Conservation (phyloP, 1,284 basidiomycete species). For the Ganoderma lucidum region DNA sequence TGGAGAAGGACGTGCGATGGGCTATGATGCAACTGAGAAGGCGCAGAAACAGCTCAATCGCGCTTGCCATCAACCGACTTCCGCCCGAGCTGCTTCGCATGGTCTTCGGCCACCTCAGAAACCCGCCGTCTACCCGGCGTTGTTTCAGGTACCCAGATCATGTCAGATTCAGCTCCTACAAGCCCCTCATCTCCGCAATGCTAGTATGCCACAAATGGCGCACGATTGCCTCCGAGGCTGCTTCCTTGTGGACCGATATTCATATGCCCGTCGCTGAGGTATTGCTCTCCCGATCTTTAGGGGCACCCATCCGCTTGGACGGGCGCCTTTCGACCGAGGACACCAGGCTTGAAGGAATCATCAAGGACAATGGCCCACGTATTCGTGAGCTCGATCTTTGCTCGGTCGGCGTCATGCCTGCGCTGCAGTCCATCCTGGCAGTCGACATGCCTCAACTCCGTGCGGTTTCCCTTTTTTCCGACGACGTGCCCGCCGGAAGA, state of each 20-base stretch:
- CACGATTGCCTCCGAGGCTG: neutral
- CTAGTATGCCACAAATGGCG: neutral
- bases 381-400: neutral
- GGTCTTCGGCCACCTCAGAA: neutral
- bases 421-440: neutral
- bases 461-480: neutral
- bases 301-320: neutral
- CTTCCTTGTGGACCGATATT: conserved; percentile 5
- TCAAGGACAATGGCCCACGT: neutral
- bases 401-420: neutral
- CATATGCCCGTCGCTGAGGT: neutral
- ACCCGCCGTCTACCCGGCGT: neutral
- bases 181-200: neutral
- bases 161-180: neutral
- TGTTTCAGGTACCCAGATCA: neutral
- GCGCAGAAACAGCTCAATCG: neutral
- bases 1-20: neutral
- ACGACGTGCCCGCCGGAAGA: no score
- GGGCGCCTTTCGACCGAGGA: neutral
- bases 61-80: neutral
- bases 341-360: no score
- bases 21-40: neutral
- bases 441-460: neutral
- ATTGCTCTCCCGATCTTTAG: neutral
- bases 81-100: neutral